phyloP scores from a whole-genome alignment of 2,329 filamentous ascomycete genomes.

The Sporothrix mexicana region DNA sequence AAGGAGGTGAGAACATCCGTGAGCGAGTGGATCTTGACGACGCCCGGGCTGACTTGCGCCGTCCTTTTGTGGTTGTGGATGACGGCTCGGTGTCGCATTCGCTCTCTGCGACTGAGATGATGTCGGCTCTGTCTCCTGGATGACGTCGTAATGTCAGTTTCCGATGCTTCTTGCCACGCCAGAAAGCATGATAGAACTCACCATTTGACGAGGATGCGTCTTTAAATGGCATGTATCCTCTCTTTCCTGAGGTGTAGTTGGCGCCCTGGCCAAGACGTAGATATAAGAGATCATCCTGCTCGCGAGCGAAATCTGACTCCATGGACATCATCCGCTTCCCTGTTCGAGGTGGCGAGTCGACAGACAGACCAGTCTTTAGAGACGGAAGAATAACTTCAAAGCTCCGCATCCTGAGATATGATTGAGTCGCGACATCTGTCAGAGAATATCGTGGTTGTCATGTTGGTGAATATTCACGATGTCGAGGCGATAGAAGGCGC shows the following conservation, averaged over 20 bases:
- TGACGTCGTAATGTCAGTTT: neutral
- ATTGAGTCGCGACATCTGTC: neutral
- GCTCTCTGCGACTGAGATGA: conserved; percentile 6
- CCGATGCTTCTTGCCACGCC: too few relatives aligned
- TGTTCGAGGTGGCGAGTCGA: neutral
- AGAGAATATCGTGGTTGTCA: neutral
- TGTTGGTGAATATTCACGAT: neutral
- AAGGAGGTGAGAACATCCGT: neutral
- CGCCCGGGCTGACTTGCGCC: neutral
- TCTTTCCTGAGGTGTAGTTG: neutral
- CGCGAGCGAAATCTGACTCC: neutral
- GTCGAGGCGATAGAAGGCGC: neutral
- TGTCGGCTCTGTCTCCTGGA: neutral
- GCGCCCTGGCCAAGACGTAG: conserved; percentile 28
- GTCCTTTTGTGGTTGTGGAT: neutral
- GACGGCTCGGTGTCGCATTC: neutral
- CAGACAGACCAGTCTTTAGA: neutral
- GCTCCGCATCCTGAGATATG: neutral
- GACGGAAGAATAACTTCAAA: neutral
- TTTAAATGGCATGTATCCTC: too few relatives aligned
- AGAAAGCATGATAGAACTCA: neutral
- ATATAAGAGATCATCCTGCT: conserved; percentile 23
- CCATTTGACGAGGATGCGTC: neutral
- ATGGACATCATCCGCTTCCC: neutral
- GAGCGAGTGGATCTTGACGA: neutral